phyloP scores from a whole-genome alignment of 2,329 filamentous ascomycete species.

The Cercospora sp. region DNA sequence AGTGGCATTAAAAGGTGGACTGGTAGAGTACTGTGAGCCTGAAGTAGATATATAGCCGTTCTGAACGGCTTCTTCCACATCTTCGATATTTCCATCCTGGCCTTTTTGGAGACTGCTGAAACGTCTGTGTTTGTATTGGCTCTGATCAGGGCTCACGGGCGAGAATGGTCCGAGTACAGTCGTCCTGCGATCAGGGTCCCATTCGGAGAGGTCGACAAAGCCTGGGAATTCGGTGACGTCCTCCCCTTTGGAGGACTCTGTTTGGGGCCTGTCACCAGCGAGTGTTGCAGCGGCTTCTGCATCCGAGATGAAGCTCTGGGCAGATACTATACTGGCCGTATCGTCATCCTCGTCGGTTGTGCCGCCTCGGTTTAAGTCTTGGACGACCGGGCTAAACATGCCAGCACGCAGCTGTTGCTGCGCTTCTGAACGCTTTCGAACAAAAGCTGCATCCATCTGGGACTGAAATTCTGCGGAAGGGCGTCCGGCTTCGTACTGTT shows the following conservation, averaged over 20 bases:
- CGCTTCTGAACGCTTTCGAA: constrained; percentile 23
- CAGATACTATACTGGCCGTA: constrained; percentile 24
- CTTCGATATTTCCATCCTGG: constrained; percentile 20
- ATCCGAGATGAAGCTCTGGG: constrained; percentile 31
- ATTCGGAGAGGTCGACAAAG: constrained; percentile 21
- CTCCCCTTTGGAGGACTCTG: constrained; percentile 4
- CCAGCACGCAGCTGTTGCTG: constrained; percentile 23
- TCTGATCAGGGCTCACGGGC: not conserved
- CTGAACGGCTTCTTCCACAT: constrained; percentile 16
- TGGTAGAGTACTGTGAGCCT: constrained; percentile 13
- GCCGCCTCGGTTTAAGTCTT: constrained; percentile 17
- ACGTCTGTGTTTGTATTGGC: constrained; percentile 21
- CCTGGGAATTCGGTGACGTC: constrained; percentile 18
- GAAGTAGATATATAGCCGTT: constrained; percentile 5
- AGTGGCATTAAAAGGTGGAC: not conserved
- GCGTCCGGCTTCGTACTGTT: constrained; percentile 32
- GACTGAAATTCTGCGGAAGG: constrained; percentile 15
- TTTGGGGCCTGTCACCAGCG: constrained; percentile 3
- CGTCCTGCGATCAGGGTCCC: constrained; percentile 23
- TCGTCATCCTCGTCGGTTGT: constrained; percentile 27
- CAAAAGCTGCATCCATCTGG: constrained; percentile 16
- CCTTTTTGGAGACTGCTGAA: constrained; percentile 26
- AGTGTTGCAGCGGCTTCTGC: constrained; percentile 29
- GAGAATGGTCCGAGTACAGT: constrained; percentile 26
- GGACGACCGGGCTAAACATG: constrained; percentile 21